Conservation (phyloP, 2,329 filamentous ascomycete species). For the Botrytis byssoidea region DNA sequence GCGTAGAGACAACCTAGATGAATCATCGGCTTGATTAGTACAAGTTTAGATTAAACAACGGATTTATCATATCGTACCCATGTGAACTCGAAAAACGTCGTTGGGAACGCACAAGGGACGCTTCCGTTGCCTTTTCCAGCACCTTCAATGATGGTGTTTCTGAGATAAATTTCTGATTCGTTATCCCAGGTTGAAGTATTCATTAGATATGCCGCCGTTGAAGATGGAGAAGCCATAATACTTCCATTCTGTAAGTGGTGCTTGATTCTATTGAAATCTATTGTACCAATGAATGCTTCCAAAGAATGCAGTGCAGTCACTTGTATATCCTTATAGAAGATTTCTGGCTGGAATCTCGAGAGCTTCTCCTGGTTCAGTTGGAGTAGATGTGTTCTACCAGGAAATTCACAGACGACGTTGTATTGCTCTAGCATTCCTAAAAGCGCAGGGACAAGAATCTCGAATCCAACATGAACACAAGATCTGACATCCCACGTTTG, state of each 20-base stretch:
- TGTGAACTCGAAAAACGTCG: no score
- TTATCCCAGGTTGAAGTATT: no score
- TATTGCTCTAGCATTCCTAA: conserved; percentile 7
- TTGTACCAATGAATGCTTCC: no score
- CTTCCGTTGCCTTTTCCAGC: no score
- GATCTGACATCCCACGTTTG: conserved; percentile 14
- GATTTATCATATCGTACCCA: no score
- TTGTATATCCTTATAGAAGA: conserved; percentile 35
- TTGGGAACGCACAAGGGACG: no score
- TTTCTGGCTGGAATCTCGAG: conserved; percentile 34
- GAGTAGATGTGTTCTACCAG: conserved; percentile 10
- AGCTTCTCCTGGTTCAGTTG: conserved; percentile 36
- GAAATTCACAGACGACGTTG: background rate
- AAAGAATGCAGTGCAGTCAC: conserved; percentile 39
- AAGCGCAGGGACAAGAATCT: conserved; percentile 12
- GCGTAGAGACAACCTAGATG: conserved; percentile 1
- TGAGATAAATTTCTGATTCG: no score
- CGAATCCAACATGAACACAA: conserved; percentile 18
- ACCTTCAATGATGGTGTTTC: no score
- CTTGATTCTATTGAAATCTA: no score
- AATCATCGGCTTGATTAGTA: background rate
- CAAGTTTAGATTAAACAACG: conserved; percentile 27
- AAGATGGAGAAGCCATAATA: no score
- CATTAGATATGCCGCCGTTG: no score
- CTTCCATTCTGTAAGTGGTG: no score